These are phyloP conservation scores for Litchi chinensis DNA, from an alignment of 345 rosid genomes.

Conservation along the genomic window DNA sequence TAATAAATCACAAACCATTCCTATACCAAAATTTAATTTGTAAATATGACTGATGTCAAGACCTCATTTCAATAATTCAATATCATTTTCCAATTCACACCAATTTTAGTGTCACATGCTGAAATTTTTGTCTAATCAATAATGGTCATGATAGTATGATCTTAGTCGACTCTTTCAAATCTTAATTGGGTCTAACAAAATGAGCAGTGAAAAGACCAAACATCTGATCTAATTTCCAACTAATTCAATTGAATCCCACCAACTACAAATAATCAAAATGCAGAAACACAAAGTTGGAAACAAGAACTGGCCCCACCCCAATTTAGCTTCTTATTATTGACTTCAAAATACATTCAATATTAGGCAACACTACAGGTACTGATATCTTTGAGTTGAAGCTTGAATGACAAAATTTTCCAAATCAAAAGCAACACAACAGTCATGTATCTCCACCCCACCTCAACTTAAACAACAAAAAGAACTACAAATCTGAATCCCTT, in stretches of 20 bases:
- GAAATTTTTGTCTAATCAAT: too few species aligned
- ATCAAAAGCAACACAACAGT: neutral
- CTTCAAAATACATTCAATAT: neutral
- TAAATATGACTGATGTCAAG: too few species aligned
- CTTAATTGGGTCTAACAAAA: too few species aligned
- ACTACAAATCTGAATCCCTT: neutral
- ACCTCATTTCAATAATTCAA: too few species aligned
- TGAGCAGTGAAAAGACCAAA: neutral
- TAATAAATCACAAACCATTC: too few species aligned
- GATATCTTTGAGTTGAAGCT: neutral
- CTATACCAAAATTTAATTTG: too few species aligned
- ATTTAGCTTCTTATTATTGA: slow-evolving; percentile 17
- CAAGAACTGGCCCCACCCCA: slow-evolving; percentile 9
- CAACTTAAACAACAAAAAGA: neutral
- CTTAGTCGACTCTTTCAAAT: too few species aligned
- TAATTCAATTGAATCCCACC: neutral
- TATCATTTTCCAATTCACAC: too few species aligned
- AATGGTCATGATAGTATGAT: too few species aligned
- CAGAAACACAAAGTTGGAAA: neutral
- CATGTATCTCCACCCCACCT: neutral
- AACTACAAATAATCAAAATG: neutral
- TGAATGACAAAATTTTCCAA: slow-evolving; percentile 4
- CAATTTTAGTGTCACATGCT: too few species aligned
- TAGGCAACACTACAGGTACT: neutral
- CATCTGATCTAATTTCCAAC: neutral